phyloP scores from a whole-genome alignment of 768 basidiomycete species.

The Mycena rosella region DNA sequence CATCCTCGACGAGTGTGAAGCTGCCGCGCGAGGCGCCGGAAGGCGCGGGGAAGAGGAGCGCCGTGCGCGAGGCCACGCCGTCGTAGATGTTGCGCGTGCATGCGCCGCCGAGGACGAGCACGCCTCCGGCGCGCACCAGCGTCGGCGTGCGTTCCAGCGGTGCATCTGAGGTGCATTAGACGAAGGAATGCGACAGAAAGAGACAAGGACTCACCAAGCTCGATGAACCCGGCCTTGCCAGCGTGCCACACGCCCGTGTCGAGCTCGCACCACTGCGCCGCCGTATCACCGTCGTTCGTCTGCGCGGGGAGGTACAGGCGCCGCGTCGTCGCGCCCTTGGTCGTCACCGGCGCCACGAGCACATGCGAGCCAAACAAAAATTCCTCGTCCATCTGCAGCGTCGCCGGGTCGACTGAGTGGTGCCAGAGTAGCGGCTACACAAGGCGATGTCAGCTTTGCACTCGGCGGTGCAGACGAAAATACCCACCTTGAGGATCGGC shows the following conservation, averaged over 20 bases:
- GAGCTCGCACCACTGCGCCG: constrained; percentile 34
- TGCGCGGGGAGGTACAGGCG: constrained; percentile 33
- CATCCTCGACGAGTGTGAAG: constrained; percentile 37
- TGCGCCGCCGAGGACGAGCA: constrained; percentile 31
- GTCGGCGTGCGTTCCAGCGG: constrained; percentile 31
- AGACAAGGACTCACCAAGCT: constrained; percentile 22
- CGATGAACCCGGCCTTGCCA: constrained; percentile 31
- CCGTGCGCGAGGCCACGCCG: constrained; percentile 33
- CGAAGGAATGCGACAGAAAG: not conserved
- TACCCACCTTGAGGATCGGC: constrained; percentile 33
- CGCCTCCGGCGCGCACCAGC: constrained; percentile 29
- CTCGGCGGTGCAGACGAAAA: not conserved
- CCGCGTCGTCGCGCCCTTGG: constrained; percentile 35
- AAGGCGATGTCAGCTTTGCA: not conserved
- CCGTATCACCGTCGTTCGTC: constrained; percentile 32
- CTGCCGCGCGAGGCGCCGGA: constrained; percentile 22
- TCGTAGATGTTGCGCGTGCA: constrained; percentile 37
- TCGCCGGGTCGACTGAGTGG: constrained; percentile 34
- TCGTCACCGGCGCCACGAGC: constrained; percentile 36
- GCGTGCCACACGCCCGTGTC: constrained; percentile 38
- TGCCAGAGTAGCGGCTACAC: constrained; percentile 36
- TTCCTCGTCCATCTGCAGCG: constrained; percentile 36
- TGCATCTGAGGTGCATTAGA: constrained; percentile 11
- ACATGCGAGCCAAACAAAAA: constrained; percentile 38
- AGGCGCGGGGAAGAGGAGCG: constrained; percentile 34